Evolutionary conservation across 352 stramenopile species (phyloP).

Genomic region (Globisporangium solare): DNA sequence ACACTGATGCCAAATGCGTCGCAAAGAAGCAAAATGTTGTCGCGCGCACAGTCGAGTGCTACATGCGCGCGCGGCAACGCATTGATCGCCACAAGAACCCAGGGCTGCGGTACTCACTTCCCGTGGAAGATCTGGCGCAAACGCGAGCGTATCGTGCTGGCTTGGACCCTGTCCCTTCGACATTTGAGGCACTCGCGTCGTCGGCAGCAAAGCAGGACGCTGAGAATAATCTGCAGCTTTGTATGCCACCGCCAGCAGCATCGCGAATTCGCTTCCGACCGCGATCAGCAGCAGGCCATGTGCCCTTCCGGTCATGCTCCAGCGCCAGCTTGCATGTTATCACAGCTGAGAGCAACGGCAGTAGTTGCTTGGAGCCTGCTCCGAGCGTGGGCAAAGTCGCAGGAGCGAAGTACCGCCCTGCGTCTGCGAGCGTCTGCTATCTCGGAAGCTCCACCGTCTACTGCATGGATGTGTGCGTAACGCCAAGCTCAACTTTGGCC

Average conservation of each 20-base stretch:
- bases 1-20: conserved; percentile 21
- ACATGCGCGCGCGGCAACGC: conserved; percentile 22
- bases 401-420: conserved; percentile 38
- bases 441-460: conserved; percentile 52
- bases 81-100: conserved; percentile 37
- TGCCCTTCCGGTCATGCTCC: conserved; percentile 8
- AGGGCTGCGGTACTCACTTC: conserved; percentile 38
- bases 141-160: conserved; percentile 49
- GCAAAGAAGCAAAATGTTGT: conserved; percentile 26
- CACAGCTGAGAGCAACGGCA: not conserved
- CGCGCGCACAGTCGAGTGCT: conserved; percentile 22
- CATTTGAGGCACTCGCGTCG: conserved; percentile 8
- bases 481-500: too few species aligned
- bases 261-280: conserved; percentile 22
- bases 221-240: not conserved
- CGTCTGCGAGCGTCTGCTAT: conserved; percentile 52
- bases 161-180: conserved; percentile 34
- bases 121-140: conserved; percentile 34
- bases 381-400: conserved; percentile 31
- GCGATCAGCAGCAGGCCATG: conserved; percentile 26
- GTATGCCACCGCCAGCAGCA: too few species aligned
- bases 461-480: conserved; percentile 22
- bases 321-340: too few species aligned
- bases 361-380: conserved; percentile 1
- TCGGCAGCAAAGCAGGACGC: not conserved